Percentiles rank a stretch among this genome's conserved stretches.
Conservation (phyloP, 768 basidiomycete species). For the Sistotremastrum suecicum region DNA sequence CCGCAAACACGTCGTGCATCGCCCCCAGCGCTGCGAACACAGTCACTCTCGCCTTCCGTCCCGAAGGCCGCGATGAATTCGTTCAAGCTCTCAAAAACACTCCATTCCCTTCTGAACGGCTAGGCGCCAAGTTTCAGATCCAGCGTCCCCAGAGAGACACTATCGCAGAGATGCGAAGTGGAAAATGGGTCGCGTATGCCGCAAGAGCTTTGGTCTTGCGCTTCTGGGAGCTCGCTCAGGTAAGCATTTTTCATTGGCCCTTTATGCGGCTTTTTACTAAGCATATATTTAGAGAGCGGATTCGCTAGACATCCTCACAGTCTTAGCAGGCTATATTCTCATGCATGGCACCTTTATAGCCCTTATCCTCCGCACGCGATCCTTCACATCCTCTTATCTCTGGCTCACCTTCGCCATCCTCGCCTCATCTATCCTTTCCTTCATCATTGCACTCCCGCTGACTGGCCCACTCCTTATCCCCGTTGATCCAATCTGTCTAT, state of each 20-base stretch:
- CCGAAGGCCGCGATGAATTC: slow-evolving; percentile 39
- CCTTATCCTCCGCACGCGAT: slow-evolving; percentile 76
- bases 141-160: slow-evolving; percentile 34
- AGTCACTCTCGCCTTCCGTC: slow-evolving; percentile 37
- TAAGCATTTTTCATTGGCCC: slow-evolving; percentile 16
- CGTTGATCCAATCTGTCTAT: slow-evolving; percentile 84
- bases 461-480: slow-evolving; percentile 64
- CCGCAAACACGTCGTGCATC: slow-evolving; percentile 25
- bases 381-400: slow-evolving; percentile 68
- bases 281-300: slow-evolving; percentile 59
- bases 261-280: slow-evolving; percentile 1
- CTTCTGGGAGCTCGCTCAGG: slow-evolving; percentile 80
- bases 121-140: slow-evolving; percentile 35
- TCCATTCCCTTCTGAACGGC: slow-evolving; percentile 19
- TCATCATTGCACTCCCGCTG: slow-evolving; percentile 70
- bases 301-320: slow-evolving; percentile 88
- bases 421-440: slow-evolving; percentile 66
- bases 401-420: slow-evolving; percentile 56
- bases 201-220: slow-evolving; percentile 56
- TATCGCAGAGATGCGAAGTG: slow-evolving; percentile 62
- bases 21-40: slow-evolving; percentile 20
- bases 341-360: slow-evolving; percentile 96
- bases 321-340: slow-evolving; percentile 83
- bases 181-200: slow-evolving; percentile 86
- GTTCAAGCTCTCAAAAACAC: slow-evolving; percentile 22